Evolutionary conservation across 2,329 filamentous ascomycete genomes (phyloP).

Genomic region (Fusarium dimerum): DNA sequence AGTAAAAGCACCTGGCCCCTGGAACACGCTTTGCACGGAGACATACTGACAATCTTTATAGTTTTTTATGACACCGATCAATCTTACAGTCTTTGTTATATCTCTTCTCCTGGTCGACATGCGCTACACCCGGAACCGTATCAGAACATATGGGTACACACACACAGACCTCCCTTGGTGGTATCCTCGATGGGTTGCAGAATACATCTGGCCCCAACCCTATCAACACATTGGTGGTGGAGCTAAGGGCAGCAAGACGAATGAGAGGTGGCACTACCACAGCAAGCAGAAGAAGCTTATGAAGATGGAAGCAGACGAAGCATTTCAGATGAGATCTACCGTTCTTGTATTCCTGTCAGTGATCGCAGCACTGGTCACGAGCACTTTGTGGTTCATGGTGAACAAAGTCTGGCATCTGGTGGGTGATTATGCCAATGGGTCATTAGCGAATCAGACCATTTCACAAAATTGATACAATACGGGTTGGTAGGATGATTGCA

Average conservation of each 20-base stretch:
- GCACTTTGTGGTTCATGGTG: slow-evolving; percentile 15
- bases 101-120: slow-evolving; percentile 65
- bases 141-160: slow-evolving; percentile 35
- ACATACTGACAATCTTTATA: slow-evolving; percentile 22
- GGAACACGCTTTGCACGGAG: no score
- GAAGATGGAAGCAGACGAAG: slow-evolving; percentile 62
- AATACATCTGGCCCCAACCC: slow-evolving; percentile 35
- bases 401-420: slow-evolving; percentile 17
- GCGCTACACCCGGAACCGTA: slow-evolving; percentile 53
- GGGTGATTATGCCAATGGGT: slow-evolving; percentile 7
- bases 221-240: slow-evolving; percentile 35
- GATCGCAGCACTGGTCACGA: slow-evolving; percentile 9
- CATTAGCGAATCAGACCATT: slow-evolving; percentile 7
- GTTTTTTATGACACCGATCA: slow-evolving; percentile 61
- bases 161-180: slow-evolving; percentile 15
- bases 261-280: slow-evolving; percentile 49
- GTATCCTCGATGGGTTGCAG: slow-evolving; percentile 16
- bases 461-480: background rate
- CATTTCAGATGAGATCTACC: slow-evolving; percentile 58
- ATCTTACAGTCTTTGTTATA: slow-evolving; percentile 64
- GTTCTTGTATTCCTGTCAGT: slow-evolving; percentile 54
- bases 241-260: slow-evolving; percentile 19
- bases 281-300: slow-evolving; percentile 61
- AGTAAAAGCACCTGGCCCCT: background rate
- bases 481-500: background rate